Conservation (phyloP, 257 asterid species). For the Thymus quinquecostatus region DNA sequence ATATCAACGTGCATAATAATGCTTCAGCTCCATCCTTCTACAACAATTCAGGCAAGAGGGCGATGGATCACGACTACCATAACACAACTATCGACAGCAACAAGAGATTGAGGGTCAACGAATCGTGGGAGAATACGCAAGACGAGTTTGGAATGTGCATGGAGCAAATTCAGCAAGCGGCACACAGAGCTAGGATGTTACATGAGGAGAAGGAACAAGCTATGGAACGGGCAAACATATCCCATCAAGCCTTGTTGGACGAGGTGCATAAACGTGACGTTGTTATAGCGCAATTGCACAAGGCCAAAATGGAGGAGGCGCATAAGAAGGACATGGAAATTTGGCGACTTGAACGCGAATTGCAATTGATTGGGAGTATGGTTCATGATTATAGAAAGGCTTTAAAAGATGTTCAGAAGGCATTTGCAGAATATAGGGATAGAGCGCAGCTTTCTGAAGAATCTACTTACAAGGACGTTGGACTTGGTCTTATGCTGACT, state of each 20-base stretch:
- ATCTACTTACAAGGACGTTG: constrained; percentile 68
- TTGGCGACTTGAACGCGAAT: constrained; percentile 69
- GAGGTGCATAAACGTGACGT: constrained; percentile 76
- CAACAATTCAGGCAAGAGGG: constrained; percentile 63
- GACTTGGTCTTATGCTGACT: constrained; percentile 73
- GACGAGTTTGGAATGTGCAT: constrained; percentile 60
- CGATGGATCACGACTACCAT: constrained; percentile 53
- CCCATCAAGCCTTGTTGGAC: constrained; percentile 55
- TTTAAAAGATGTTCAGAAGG: constrained; percentile 62
- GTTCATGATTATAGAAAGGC: constrained; percentile 77
- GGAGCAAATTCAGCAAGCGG: constrained; percentile 57
- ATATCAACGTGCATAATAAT: constrained; percentile 46
- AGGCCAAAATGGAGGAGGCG: constrained; percentile 55
- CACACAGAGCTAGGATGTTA: constrained; percentile 47
- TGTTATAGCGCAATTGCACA: constrained; percentile 54
- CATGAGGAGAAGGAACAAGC: constrained; percentile 58
- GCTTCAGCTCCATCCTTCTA: constrained; percentile 48
- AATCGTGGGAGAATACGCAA: constrained; percentile 53
- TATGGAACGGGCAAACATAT: constrained; percentile 38
- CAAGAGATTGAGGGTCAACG: constrained; percentile 70
- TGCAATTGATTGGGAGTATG: constrained; percentile 59
- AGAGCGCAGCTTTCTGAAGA: constrained; percentile 65
- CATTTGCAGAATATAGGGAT: constrained; percentile 68
- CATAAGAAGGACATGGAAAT: constrained; percentile 60
- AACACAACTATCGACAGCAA: constrained; percentile 43